Percentiles rank a stretch among this genome's conserved stretches.
These are phyloP conservation scores for Aspergillus eucalypticola DNA, from an alignment of 2,329 filamentous ascomycete species.

Conservation along the genomic window DNA sequence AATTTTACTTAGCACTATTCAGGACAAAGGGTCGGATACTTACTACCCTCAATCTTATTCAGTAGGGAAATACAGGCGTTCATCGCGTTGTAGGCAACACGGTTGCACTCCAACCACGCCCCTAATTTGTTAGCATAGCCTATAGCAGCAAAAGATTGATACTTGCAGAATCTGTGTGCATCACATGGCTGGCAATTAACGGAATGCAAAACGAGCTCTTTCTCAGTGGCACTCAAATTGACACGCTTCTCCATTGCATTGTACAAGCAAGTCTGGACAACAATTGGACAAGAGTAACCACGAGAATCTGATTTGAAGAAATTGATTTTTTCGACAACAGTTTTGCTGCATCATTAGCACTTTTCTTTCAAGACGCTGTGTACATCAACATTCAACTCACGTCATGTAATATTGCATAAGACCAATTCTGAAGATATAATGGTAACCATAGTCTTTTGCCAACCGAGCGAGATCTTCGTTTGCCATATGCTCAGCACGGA, in stretches of 20 bases:
- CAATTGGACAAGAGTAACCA: slow-evolving; percentile 16
- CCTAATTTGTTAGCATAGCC: slow-evolving; percentile 18
- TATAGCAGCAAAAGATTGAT: not conserved
- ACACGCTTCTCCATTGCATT: slow-evolving; percentile 24
- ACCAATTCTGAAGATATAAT: slow-evolving; percentile 28
- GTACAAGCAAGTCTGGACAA: slow-evolving; percentile 24
- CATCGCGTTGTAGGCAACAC: slow-evolving; percentile 27
- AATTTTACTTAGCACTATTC: not conserved
- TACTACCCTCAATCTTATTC: slow-evolving; percentile 14
- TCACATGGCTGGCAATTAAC: slow-evolving; percentile 22
- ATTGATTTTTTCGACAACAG: slow-evolving; percentile 19
- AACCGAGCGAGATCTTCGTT: slow-evolving; percentile 23
- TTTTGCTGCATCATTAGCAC: slow-evolving; percentile 15
- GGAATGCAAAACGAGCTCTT: slow-evolving; percentile 19
- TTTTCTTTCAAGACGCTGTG: not conserved
- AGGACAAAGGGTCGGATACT: not conserved
- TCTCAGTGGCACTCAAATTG: slow-evolving; percentile 23
- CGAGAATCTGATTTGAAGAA: slow-evolving; percentile 25
- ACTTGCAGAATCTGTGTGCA: slow-evolving; percentile 30
- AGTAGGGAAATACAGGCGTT: slow-evolving; percentile 20
- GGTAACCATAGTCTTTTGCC: slow-evolving; percentile 26
- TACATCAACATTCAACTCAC: slow-evolving; percentile 17
- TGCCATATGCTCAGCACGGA: slow-evolving; percentile 23
- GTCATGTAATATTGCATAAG: slow-evolving; percentile 30
- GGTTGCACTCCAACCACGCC: slow-evolving; percentile 22